These are phyloP conservation scores for Daldinia grandis DNA, from an alignment of 495 filamentous ascomycete species.

Conservation along the genomic window DNA sequence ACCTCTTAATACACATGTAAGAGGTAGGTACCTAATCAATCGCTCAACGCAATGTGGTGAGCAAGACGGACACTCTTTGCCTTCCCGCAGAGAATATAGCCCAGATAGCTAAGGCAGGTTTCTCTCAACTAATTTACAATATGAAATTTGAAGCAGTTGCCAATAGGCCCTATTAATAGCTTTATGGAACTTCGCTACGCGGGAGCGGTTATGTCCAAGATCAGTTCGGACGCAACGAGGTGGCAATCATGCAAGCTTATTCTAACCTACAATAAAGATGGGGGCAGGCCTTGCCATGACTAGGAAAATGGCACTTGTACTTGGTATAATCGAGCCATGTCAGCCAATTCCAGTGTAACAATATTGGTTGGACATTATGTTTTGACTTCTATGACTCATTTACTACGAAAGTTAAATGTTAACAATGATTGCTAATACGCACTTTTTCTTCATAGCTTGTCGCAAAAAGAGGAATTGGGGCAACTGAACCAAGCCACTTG, in stretches of 20 bases:
- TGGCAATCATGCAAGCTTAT: neutral
- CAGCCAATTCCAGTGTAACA: neutral
- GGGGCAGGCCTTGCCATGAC: neutral
- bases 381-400: too few species aligned
- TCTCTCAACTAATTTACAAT: neutral
- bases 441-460: too few species aligned
- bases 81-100: too few species aligned
- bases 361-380: neutral
- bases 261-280: neutral
- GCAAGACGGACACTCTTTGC: too few species aligned
- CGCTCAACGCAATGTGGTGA: too few species aligned
- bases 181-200: neutral
- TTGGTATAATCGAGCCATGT: neutral
- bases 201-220: neutral
- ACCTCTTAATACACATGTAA: neutral
- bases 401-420: too few species aligned
- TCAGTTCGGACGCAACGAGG: neutral
- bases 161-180: neutral
- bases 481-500: too few species aligned
- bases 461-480: too few species aligned
- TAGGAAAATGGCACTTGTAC: neutral
- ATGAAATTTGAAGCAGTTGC: neutral
- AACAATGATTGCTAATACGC: too few species aligned
- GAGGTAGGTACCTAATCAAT: neutral
- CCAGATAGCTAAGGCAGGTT: neutral